A percentile compares a stretch with the other conserved stretches of the same genome.
phyloP scores from a whole-genome alignment of 768 basidiomycete genomes.

The Tulasnella sp. region DNA sequence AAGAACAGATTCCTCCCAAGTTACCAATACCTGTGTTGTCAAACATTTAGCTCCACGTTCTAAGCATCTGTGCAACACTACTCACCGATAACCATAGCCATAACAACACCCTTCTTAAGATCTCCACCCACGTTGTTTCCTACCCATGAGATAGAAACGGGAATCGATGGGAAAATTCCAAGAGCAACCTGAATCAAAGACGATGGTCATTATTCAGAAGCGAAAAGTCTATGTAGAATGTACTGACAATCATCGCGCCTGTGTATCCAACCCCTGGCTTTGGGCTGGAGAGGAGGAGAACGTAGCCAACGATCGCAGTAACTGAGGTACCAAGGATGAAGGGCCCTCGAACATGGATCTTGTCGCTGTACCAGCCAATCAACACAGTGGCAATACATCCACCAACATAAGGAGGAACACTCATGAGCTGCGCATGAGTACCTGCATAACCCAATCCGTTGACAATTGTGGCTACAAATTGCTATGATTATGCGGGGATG shows the following conservation, averaged over 20 bases:
- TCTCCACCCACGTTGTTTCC: slow-evolving; percentile 45
- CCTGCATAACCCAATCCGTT: slow-evolving; percentile 38
- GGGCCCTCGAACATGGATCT: slow-evolving; percentile 33
- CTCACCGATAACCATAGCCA: slow-evolving; percentile 40
- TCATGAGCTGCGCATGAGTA: slow-evolving; percentile 41
- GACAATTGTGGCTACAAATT: slow-evolving; percentile 28
- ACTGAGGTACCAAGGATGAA: slow-evolving; percentile 34
- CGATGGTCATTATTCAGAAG: no score
- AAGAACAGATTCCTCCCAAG: slow-evolving; percentile 38
- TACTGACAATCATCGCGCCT: slow-evolving; percentile 10
- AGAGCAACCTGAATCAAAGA: no score
- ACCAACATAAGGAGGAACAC: slow-evolving; percentile 39
- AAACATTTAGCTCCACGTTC: background rate
- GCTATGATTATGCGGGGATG: background rate
- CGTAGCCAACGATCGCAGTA: slow-evolving; percentile 39
- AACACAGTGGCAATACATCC: slow-evolving; percentile 45
- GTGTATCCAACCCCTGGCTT: slow-evolving; percentile 1
- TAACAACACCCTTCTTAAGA: slow-evolving; percentile 36
- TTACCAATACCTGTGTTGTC: slow-evolving; percentile 30
- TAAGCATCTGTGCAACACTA: background rate
- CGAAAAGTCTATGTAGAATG: no score
- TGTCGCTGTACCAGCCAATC: slow-evolving; percentile 28
- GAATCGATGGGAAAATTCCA: slow-evolving; percentile 41
- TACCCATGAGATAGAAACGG: slow-evolving; percentile 41
- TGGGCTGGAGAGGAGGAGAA: slow-evolving; percentile 23